Evolutionary conservation across 1,284 basidiomycete genomes (phyloP), one percentile per base, ranked within the genome.

Genomic region (Marasmius sp.): DNA sequence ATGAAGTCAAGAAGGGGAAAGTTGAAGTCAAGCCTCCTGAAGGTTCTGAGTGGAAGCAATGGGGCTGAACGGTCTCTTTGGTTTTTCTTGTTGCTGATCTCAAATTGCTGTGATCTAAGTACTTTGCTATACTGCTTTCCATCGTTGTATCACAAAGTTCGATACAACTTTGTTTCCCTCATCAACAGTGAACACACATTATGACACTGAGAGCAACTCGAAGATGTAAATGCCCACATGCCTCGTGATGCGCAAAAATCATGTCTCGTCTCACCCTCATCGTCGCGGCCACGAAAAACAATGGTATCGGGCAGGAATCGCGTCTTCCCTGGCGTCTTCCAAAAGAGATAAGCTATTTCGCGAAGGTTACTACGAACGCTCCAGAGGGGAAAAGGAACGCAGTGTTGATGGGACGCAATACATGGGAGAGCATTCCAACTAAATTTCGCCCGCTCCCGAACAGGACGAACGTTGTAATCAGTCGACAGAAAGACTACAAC

Each of bases 401-500:
- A 1, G 90, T 98, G 41, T 80, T 99, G 62, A 99, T 99, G 97
- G 97, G 97, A 6, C 83, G 96, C 54, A 96, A 94, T 70, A 98
- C 95, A 18, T 99, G 97, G 97, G 94, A 97, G 74, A 94, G 93
- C 72, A 99, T 99, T 63, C 97, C 97, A n/a, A 68, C 72, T 7
- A 93, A 88, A 73, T 94, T 93, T 77, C 85, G 93, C 64, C 97
- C 97, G 2, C 81, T 99, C 33, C 80, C 84, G 49, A 85, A 84
- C 37, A 81, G 97, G 45, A 66, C 86, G 63, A 99, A 99, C 72
- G 75, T 97, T 14, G 88, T 99, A 39, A 80, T 98, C 39, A 94
- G 88, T 67, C 80, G 85, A 36, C 87, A 90, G 67, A 56, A 71
- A 7, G 74, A 80, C 34, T 90, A 89, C 67, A 76, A 87, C 57